Evolutionary conservation across 345 rosid genomes (phyloP).

Genomic region (Populus davidiana): DNA sequence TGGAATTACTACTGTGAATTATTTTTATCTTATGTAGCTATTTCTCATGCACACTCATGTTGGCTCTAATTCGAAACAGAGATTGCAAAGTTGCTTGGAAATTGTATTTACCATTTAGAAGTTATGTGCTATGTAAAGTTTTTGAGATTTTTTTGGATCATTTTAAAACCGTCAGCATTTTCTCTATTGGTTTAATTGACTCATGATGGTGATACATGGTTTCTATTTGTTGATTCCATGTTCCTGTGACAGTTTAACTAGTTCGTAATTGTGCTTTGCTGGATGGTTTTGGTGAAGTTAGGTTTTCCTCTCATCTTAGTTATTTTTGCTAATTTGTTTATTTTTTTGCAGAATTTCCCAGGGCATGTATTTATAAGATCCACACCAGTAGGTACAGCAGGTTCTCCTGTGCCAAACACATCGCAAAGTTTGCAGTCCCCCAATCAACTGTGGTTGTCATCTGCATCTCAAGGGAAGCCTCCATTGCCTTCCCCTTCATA

Average conservation of each 20-base stretch:
- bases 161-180: background rate
- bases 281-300: background rate
- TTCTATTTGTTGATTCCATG: background rate
- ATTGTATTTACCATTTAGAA: background rate
- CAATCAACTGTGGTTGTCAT: slow-evolving; percentile 81
- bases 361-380: slow-evolving; percentile 68
- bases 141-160: too few relatives aligned
- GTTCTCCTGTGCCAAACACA: slow-evolving; percentile 53
- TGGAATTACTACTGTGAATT: too few relatives aligned
- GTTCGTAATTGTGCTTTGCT: background rate
- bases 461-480: slow-evolving; percentile 78
- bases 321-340: background rate
- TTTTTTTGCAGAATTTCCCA: slow-evolving; percentile 56
- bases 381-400: slow-evolving; percentile 46
- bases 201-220: background rate
- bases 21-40: background rate
- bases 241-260: background rate
- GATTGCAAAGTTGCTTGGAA: background rate
- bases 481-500: slow-evolving; percentile 71
- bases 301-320: background rate
- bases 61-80: background rate
- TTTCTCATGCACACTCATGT: background rate
- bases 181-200: background rate
- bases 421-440: slow-evolving; percentile 56
- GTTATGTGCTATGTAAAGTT: background rate